Evolutionary conservation across 805 yeast genomes (phyloP), one percentile per base, ranked within the genome.

Genomic region (Saccharomycopsis sp.): DNA sequence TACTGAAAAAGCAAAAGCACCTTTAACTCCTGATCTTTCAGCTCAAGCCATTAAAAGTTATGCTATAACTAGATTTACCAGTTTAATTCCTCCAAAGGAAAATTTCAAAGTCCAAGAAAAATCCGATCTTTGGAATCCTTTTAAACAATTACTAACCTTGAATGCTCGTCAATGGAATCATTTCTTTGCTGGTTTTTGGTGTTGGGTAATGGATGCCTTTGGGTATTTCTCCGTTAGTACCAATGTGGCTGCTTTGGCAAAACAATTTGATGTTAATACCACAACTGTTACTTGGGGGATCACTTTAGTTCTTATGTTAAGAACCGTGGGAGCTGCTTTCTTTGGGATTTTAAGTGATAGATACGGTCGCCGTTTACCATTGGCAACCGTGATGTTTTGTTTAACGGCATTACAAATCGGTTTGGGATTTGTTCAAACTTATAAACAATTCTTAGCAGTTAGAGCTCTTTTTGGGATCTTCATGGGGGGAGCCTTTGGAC

Each of bases 141-240:
- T 70, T 23, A 63, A 64, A 10, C 64, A 63, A 1, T 52, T 70
- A 21, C 53, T 51, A 12, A 57, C 59, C 37, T 54, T 70, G 46
- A 55, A 57, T 5, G 45, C 53, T 5, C 56, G 53, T 20, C 64
- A 70, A 42, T 79, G 86, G 83, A 64, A 67, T 44, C 71, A 70
- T 44, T 76, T 79, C 51, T 51, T 65, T 19, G 63, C 76, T 52
- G 85, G 82, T 2, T 72, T 74, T 49, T 54, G 61, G 26, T 81
- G 76, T 26, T 80, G 88, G 87, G 66, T 80, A 2, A 66, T 78
- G 69, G 88, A 79, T 51, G 78, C 85, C 2, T 70, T 79, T 56
- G 87, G 79, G 51, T 80, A 76, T 59, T 80, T 80, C 53, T 61
- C 73, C 21, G 78, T 76, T 8, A 69, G 80, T 10, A 64, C 77